Base-by-base conservation (phyloP, 2,329 filamentous ascomycete genomes). In the Didymella arachidicola region DNA sequence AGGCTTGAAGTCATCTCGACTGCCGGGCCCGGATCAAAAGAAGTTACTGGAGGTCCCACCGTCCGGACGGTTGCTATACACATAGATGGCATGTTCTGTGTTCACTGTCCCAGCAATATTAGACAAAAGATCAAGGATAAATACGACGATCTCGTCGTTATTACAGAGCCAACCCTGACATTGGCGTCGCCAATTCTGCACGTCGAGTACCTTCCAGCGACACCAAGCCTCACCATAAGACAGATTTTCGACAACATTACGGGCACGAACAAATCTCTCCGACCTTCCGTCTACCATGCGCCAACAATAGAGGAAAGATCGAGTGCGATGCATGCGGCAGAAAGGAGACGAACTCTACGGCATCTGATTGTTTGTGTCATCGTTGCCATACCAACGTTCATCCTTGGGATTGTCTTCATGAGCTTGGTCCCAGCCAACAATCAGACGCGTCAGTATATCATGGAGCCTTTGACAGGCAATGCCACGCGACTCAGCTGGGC, bases 371-470 rank as follows among this genome's bases (percentile, higher is more conserved):
- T 96, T 54, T 89, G 91, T 1, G 76, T 89, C 27, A 68, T 89
- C 26, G 80, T 90, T 6, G 88, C 90, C 19, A 88, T 97, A 43
- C 93, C 94, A 2, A 92, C 91, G 0, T 93, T 97, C 67, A 74
- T 96, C 49, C 87, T 97, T 38, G 93, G 94, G 3, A 91, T 97
- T 52, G 87, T 96, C 1, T 96, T 92, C 79, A 97, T 97, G 93
- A 92, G 86, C 60, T 82, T 97, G 1, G 83, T 97, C 0, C 80
- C 88, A 0, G 75, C 82, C 3, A 77, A 81, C 2, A 84, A 93
- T 65, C 64, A 77, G 0, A 82, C 82, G 12, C 87, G 87, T 56
- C 80, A 81, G 61, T 92, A 86, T 66, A 78, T 96, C 43, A 93
- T 92, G 85, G 74, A 83, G 61, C 86, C 87, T 0, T 85, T 83